These are phyloP conservation scores for Fraxinus greggii DNA, from an alignment of 305 asterid species.

Conservation along the genomic window DNA sequence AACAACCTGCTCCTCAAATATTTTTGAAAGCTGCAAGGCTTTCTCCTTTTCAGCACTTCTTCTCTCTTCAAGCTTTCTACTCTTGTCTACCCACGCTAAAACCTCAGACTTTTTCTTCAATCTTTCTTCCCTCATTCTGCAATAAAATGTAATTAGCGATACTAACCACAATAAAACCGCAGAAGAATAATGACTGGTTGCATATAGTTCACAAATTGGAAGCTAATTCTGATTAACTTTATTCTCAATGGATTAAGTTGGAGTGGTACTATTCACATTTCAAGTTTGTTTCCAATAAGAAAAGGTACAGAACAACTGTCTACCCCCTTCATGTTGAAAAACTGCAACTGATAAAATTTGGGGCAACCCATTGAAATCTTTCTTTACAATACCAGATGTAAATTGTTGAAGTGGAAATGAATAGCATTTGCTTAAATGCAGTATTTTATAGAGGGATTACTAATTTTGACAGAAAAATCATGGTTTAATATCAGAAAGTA, in stretches of 20 bases:
- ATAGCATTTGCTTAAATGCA: slow-evolving; percentile 1
- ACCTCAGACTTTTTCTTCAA: slow-evolving; percentile 64
- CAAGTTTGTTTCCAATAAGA: neutral
- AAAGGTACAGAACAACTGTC: slow-evolving; percentile 1
- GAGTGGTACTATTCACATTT: neutral
- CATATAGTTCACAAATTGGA: neutral
- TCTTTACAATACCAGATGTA: neutral
- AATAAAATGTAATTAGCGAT: slow-evolving; percentile 6
- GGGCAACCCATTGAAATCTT: neutral
- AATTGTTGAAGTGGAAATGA: neutral
- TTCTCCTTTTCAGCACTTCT: slow-evolving; percentile 67
- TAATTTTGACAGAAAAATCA: neutral
- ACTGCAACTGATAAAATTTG: neutral
- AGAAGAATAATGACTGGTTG: neutral
- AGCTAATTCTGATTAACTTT: neutral
- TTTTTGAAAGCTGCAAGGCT: slow-evolving; percentile 72
- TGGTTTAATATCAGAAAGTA: neutral
- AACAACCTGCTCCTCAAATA: slow-evolving; percentile 90
- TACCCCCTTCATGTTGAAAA: neutral
- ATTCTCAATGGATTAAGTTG: neutral
- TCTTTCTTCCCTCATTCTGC: slow-evolving; percentile 86
- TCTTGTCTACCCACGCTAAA: slow-evolving; percentile 71
- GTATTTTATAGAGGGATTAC: neutral
- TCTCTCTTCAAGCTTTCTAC: slow-evolving; percentile 77
- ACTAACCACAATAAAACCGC: neutral